phyloP scores from a whole-genome alignment of 805 yeast genomes.

The Kuraishia floccosa region DNA sequence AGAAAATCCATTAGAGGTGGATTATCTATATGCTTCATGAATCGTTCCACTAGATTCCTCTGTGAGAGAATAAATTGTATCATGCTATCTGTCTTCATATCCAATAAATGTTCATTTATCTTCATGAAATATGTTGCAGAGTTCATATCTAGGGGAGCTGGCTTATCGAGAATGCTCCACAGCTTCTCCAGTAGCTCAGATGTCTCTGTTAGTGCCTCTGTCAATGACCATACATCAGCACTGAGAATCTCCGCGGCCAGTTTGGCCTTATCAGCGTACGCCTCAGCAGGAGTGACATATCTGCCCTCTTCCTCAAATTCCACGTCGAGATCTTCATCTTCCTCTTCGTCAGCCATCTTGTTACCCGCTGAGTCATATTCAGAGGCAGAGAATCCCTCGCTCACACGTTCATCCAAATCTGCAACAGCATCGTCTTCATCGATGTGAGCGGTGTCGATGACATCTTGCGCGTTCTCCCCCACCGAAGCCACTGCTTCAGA shows the following conservation, averaged over 20 bases:
- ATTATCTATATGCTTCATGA: slow-evolving; percentile 78
- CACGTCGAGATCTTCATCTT: slow-evolving; percentile 15
- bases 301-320: slow-evolving; percentile 17
- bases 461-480: slow-evolving; percentile 5
- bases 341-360: slow-evolving; percentile 3
- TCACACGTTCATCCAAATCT: slow-evolving; percentile 6
- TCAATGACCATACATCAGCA: slow-evolving; percentile 89
- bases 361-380: slow-evolving; percentile 10
- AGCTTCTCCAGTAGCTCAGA: slow-evolving; percentile 50
- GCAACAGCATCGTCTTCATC: slow-evolving; percentile 21
- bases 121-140: slow-evolving; percentile 86
- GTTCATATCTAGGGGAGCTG: slow-evolving; percentile 57
- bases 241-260: slow-evolving; percentile 83
- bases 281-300: slow-evolving; percentile 21
- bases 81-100: slow-evolving; percentile 80
- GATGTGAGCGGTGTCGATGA: slow-evolving; percentile 6
- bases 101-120: slow-evolving; percentile 80
- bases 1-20: slow-evolving; percentile 93
- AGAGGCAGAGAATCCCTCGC: slow-evolving; percentile 5
- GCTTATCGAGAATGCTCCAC: slow-evolving; percentile 71
- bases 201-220: slow-evolving; percentile 81
- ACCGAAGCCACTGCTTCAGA: slow-evolving; percentile 2
- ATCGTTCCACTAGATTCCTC: slow-evolving; percentile 62
- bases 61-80: slow-evolving; percentile 59
- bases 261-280: slow-evolving; percentile 34